Conservation (phyloP, 352 stramenopile species). For the Saprolegnia parasitica region DNA sequence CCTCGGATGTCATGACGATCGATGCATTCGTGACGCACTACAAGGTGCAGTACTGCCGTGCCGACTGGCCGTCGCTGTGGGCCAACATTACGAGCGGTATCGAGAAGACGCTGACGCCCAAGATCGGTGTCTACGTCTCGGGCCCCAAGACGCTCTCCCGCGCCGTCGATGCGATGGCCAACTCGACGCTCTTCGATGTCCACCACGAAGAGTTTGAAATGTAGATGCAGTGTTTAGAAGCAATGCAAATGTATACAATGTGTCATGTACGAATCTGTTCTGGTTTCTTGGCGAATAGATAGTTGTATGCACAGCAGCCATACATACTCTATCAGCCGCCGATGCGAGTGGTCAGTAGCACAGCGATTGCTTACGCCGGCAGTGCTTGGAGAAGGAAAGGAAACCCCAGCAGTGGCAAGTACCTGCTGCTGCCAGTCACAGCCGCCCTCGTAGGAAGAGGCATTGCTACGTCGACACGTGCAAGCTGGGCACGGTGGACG, state of each 20-base stretch:
- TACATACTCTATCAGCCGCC: too few relatives aligned
- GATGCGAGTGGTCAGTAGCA: too few relatives aligned
- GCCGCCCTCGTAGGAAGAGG: too few relatives aligned
- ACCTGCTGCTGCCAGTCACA: too few relatives aligned
- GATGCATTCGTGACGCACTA: constrained; percentile 14
- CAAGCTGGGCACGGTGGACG: too few relatives aligned
- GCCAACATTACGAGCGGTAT: neutral
- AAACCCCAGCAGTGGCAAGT: too few relatives aligned
- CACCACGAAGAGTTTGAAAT: constrained; percentile 78
- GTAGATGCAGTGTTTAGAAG: constrained; percentile 41
- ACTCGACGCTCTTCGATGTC: constrained; percentile 51
- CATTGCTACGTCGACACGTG: too few relatives aligned
- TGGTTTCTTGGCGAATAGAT: too few relatives aligned
- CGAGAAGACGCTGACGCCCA: neutral
- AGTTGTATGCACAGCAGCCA: too few relatives aligned
- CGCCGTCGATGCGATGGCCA: constrained; percentile 54
- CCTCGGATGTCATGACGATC: constrained; percentile 31
- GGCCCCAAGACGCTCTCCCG: constrained; percentile 57
- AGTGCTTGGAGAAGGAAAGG: too few relatives aligned
- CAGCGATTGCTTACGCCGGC: too few relatives aligned
- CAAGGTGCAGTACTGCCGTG: constrained; percentile 16
- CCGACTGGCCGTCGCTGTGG: neutral
- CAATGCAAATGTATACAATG: neutral
- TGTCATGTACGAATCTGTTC: neutral
- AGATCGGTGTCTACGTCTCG: constrained; percentile 78